Base-by-base conservation (phyloP, 2,329 filamentous ascomycete genomes). In the Epichloe scottii region DNA sequence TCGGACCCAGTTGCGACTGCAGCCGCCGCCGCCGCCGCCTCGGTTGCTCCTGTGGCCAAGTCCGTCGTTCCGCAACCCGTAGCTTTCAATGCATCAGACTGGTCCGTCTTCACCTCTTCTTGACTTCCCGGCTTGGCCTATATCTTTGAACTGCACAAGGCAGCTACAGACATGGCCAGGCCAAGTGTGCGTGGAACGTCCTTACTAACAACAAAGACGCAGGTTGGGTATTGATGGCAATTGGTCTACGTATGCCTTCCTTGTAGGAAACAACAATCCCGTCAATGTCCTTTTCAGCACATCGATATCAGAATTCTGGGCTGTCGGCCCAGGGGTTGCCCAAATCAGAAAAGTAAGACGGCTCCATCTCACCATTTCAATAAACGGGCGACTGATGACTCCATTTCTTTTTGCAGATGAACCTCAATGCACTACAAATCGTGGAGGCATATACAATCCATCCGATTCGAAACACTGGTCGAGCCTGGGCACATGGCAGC, bases 271-370 rank as follows among this genome's bases (percentile, higher is more conserved):
- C 19, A 57, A 64, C 6, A 61, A 68, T 49, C 33, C 57, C 10
- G 60, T 72, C 53, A 63, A 69, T 56, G 63, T 73, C 34, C 60
- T 73, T 12, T 73, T 83, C 48, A 87, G 82, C 59, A 89, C 84
- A 5, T 75, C 77, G 12, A 73, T 82, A 41, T 86, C 85, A 37
- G 84, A 88, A 64, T 81, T 84, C 42, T 88, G 84, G 84, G 75
- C 80, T 3, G 70, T 89, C 39, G 73, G 81, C 49, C 68, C 74
- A 1, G 71, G 53, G 82, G 79, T 51, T 85, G 81, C 56, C 55
- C 63, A 12, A 19, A 37, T 17, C 10, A 43, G 56, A 59, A 64
- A 41, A 69, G 75, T 76, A 71, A 59, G 71, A 68, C 30, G 37
- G 35, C 19, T 45, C 45, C 14, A 49, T n/a, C 21, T 26, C n/a